Evolutionary conservation across 2,329 filamentous ascomycete genomes (phyloP).

Genomic region (Dothidotthia symphoricarpi): DNA sequence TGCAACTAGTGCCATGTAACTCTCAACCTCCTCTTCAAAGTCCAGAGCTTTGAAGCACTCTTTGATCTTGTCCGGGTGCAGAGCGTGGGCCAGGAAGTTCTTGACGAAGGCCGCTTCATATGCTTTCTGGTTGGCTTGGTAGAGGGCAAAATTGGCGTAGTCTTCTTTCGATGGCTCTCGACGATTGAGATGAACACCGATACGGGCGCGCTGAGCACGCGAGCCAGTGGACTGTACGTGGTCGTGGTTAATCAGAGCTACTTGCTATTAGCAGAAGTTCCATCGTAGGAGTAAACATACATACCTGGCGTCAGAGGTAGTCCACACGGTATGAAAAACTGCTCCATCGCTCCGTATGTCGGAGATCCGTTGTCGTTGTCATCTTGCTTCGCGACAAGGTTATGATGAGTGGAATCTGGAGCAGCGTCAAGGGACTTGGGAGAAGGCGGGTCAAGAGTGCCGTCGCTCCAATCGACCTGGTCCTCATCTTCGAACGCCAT

Average conservation of each 20-base stretch:
- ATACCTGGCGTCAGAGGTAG: constrained; percentile 11
- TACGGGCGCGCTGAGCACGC: constrained; percentile 6
- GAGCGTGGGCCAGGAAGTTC: constrained; percentile 20
- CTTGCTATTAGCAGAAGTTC: neutral
- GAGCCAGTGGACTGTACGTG: neutral
- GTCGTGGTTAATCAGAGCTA: neutral
- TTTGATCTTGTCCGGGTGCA: constrained; percentile 16
- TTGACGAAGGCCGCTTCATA: constrained; percentile 27
- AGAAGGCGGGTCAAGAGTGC: constrained; percentile 9
- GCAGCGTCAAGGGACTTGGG: neutral
- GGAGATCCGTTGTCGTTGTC: neutral
- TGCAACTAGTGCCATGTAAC: constrained; percentile 17
- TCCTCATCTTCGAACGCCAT: constrained; percentile 22
- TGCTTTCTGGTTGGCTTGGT: constrained; percentile 27
- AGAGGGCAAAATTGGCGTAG: constrained; percentile 20
- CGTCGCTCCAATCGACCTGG: constrained; percentile 28
- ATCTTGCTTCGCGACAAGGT: neutral
- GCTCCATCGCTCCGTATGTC: constrained; percentile 1
- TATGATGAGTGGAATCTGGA: neutral
- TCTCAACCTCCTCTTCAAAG: constrained; percentile 2
- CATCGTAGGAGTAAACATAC: neutral
- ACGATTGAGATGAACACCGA: constrained; percentile 9
- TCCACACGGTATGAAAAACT: constrained; percentile 1
- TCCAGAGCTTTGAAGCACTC: constrained; percentile 7
- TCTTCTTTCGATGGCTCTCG: constrained; percentile 18